These are phyloP conservation scores for Colletotrichum cordylinicola DNA, from an alignment of 2,329 filamentous ascomycete species.

Conservation along the genomic window DNA sequence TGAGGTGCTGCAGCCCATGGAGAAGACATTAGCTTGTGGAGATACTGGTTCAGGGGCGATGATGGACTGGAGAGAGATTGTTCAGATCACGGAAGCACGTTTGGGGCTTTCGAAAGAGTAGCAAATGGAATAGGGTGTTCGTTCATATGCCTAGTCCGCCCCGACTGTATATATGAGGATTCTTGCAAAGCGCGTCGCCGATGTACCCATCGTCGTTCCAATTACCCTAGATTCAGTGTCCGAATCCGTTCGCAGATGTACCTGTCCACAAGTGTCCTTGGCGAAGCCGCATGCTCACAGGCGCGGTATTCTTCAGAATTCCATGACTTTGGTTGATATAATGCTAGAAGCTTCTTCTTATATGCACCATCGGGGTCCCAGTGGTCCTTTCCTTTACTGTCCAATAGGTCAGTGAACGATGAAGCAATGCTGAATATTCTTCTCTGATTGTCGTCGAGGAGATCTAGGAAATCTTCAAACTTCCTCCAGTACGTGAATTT, in stretches of 20 bases:
- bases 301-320: too few relatives aligned
- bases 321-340: too few relatives aligned
- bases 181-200: background rate
- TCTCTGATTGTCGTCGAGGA: too few relatives aligned
- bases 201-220: background rate
- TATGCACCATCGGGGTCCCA: background rate
- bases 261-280: too few relatives aligned
- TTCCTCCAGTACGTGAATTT: too few relatives aligned
- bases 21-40: constrained; percentile 83
- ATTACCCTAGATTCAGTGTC: too few relatives aligned
- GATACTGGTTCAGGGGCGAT: constrained; percentile 85
- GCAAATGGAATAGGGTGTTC: background rate
- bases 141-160: rapidly evolving
- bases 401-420: background rate
- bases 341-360: background rate
- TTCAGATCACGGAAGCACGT: constrained; percentile 64
- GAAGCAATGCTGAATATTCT: background rate
- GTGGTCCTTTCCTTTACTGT: background rate
- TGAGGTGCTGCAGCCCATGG: constrained; percentile 73
- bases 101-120: constrained; percentile 34
- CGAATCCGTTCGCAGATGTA: too few relatives aligned
- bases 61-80: constrained; percentile 81
- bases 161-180: background rate
- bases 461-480: too few relatives aligned
- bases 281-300: too few relatives aligned